phyloP scores from a whole-genome alignment of 306 rosid genomes.

The Begonia peltatifolia region DNA sequence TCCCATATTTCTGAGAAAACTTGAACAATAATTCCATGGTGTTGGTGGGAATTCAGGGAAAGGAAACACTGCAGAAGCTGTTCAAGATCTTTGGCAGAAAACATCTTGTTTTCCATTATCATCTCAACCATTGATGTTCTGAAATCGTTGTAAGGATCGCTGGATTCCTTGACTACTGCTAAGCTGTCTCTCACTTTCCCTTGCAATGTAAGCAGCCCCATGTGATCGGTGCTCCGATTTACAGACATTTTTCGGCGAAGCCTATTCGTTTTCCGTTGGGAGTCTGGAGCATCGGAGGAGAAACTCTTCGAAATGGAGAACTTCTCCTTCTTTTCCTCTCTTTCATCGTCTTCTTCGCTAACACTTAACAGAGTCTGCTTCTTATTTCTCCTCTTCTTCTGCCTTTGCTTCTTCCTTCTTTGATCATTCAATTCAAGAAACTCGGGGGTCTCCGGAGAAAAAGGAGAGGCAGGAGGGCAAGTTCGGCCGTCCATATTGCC shows the following conservation, averaged over 20 bases:
- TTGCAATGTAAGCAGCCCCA: too few relatives aligned
- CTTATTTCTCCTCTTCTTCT: too few relatives aligned
- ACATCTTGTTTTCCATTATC: constrained; percentile 84
- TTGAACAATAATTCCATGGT: constrained; percentile 42
- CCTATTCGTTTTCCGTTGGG: constrained; percentile 13
- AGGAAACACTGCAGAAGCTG: constrained; percentile 80
- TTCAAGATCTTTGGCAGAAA: constrained; percentile 50
- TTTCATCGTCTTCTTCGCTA: constrained; percentile 27
- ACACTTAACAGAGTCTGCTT: constrained; percentile 26
- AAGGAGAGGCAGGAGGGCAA: constrained; percentile 36
- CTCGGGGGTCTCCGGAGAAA: constrained; percentile 8
- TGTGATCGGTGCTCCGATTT: constrained; percentile 16
- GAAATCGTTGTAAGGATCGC: constrained; percentile 82
- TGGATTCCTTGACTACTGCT: constrained; percentile 81
- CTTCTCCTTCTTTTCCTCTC: constrained; percentile 61
- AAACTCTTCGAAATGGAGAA: constrained; percentile 59
- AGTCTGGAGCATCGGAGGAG: constrained; percentile 61
- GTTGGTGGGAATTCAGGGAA: constrained; percentile 52
- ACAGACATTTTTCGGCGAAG: constrained; percentile 4
- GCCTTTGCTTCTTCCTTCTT: constrained; percentile 2
- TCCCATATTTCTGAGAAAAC: too few relatives aligned
- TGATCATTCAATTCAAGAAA: constrained; percentile 2
- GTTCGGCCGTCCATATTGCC: constrained; percentile 7
- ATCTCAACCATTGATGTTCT: constrained; percentile 87
- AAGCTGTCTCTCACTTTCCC: constrained; percentile 65